Percentiles rank a stretch among this genome's conserved stretches.
These are phyloP conservation scores for Taxawa tesnikishii DNA, from an alignment of 2,329 filamentous ascomycete genomes.

Conservation along the genomic window DNA sequence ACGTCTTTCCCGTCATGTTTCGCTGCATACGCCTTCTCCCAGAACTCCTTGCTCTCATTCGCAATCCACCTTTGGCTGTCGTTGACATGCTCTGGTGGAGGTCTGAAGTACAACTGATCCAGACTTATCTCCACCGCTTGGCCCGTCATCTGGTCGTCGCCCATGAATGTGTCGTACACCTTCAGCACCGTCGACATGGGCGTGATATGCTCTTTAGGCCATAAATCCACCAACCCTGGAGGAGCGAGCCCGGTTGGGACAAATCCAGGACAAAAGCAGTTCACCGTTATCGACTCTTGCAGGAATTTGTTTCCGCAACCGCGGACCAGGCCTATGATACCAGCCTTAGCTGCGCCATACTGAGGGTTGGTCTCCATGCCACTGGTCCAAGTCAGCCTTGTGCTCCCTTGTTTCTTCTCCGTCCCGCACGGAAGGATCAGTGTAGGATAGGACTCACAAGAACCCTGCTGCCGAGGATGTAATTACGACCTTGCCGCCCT, in stretches of 20 bases:
- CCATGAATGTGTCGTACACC: slow-evolving; percentile 21
- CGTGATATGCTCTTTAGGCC: slow-evolving; percentile 22
- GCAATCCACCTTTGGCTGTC: slow-evolving; percentile 28
- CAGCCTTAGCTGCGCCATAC: slow-evolving; percentile 14
- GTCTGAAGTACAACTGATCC: slow-evolving; percentile 28
- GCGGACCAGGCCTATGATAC: slow-evolving; percentile 19
- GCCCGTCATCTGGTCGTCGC: slow-evolving; percentile 22
- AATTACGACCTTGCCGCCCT: slow-evolving; percentile 26
- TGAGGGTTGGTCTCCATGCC: slow-evolving; percentile 7
- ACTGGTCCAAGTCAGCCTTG: not conserved
- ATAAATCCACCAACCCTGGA: slow-evolving; percentile 13
- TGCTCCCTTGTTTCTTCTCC: too few relatives aligned
- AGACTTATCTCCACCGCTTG: slow-evolving; percentile 28
- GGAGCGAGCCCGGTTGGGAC: slow-evolving; percentile 22
- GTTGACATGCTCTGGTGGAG: slow-evolving; percentile 24
- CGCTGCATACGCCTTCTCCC: slow-evolving; percentile 16
- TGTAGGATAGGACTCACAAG: not conserved
- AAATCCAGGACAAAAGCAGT: slow-evolving; percentile 22
- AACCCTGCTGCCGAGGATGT: slow-evolving; percentile 12
- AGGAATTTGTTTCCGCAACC: slow-evolving; percentile 15
- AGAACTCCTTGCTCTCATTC: slow-evolving; percentile 16
- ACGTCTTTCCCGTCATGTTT: too few relatives aligned
- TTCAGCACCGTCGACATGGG: slow-evolving; percentile 22
- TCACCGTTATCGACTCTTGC: slow-evolving; percentile 23
- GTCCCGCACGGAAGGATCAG: too few relatives aligned